These are phyloP conservation scores for Akanthomyces muscarius DNA, from an alignment of 2,329 filamentous ascomycete species.

Conservation along the genomic window DNA sequence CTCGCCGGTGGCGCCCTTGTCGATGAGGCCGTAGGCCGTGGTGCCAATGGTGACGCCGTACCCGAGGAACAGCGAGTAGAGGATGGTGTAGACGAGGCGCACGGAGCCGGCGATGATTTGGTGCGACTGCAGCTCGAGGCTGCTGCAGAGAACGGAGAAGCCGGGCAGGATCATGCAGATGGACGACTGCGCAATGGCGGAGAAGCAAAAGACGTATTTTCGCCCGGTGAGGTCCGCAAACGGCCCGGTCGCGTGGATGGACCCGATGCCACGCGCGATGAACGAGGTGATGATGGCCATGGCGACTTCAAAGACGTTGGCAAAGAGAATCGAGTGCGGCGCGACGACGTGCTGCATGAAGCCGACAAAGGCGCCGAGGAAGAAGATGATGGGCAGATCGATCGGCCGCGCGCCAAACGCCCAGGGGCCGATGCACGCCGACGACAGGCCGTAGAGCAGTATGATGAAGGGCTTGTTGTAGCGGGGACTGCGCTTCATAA, in stretches of 20 bases:
- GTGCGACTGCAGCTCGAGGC: slow-evolving; percentile 61
- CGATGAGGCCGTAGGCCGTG: slow-evolving; percentile 54
- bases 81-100: slow-evolving; percentile 66
- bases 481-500: slow-evolving; percentile 5
- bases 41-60: slow-evolving; percentile 63
- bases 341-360: slow-evolving; percentile 14
- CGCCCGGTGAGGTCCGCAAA: background rate
- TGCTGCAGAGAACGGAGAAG: slow-evolving; percentile 46
- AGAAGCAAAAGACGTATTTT: slow-evolving; percentile 13
- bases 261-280: slow-evolving; percentile 1
- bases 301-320: slow-evolving; percentile 14
- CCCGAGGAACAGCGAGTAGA: slow-evolving; percentile 63
- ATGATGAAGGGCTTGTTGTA: slow-evolving; percentile 12
- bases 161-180: slow-evolving; percentile 16
- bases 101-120: slow-evolving; percentile 62
- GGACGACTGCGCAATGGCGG: slow-evolving; percentile 12
- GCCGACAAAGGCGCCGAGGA: slow-evolving; percentile 13
- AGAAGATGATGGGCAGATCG: slow-evolving; percentile 14
- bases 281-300: slow-evolving; percentile 15
- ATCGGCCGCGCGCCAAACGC: slow-evolving; percentile 12
- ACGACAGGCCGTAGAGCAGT: slow-evolving; percentile 8
- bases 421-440: slow-evolving; percentile 10
- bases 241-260: background rate
- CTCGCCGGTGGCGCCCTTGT: slow-evolving; percentile 44
- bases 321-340: slow-evolving; percentile 9